These are phyloP conservation scores for Farysia itapuensis DNA, from an alignment of 1,284 basidiomycete species.

Conservation along the genomic window DNA sequence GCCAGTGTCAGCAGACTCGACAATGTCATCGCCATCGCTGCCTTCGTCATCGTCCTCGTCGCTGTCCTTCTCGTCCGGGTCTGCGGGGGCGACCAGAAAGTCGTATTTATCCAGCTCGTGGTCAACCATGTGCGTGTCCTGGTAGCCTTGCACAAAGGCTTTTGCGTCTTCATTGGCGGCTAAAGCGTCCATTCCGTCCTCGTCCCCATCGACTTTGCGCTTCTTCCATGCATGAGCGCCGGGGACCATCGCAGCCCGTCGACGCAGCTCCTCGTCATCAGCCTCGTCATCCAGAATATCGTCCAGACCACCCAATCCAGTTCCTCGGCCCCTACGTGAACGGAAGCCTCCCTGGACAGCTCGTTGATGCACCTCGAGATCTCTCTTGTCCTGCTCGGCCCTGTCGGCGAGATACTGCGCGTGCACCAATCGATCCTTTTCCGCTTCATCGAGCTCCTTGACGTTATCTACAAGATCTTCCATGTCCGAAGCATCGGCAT, in stretches of 20 bases:
- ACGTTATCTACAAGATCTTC: slow-evolving; percentile 52
- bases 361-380: slow-evolving; percentile 45
- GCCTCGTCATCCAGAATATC: slow-evolving; percentile 54
- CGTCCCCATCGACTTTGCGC: slow-evolving; percentile 39
- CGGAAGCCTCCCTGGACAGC: slow-evolving; percentile 43
- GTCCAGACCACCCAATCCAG: slow-evolving; percentile 31
- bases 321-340: slow-evolving; percentile 9
- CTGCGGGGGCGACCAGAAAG: slow-evolving; percentile 22
- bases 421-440: slow-evolving; percentile 44
- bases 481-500: slow-evolving; percentile 48
- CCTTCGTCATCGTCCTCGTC: slow-evolving; percentile 7
- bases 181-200: slow-evolving; percentile 48
- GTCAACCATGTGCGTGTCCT: slow-evolving; percentile 30
- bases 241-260: slow-evolving; percentile 21
- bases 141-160: slow-evolving; percentile 46
- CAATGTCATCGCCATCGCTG: slow-evolving; percentile 1
- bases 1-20: too few species aligned
- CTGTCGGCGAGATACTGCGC: slow-evolving; percentile 43
- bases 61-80: slow-evolving; percentile 9
- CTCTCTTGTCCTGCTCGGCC: slow-evolving; percentile 43
- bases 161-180: slow-evolving; percentile 40
- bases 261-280: slow-evolving; percentile 46
- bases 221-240: slow-evolving; percentile 24
- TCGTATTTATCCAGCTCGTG: slow-evolving; percentile 40
- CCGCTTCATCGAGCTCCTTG: slow-evolving; percentile 47